phyloP scores from a whole-genome alignment of 1,139 yeast genomes.

The Komagataea norvegica region DNA sequence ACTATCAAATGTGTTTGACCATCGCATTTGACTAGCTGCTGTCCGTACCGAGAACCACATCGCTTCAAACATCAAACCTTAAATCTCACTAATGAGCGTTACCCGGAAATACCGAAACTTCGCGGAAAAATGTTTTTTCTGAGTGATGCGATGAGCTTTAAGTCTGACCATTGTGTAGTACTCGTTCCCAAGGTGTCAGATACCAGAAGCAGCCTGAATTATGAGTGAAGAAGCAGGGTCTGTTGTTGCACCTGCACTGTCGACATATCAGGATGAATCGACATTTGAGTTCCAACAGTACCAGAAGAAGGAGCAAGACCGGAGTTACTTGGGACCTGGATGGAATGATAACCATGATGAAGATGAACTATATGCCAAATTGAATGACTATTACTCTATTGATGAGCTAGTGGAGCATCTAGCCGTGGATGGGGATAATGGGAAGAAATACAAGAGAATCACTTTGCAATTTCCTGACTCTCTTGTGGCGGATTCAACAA shows the following conservation, averaged over 20 bases:
- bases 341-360: constrained; percentile 26
- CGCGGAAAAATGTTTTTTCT: too few relatives aligned
- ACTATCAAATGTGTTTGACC: too few relatives aligned
- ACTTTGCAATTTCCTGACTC: constrained; percentile 91
- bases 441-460: constrained; percentile 40
- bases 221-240: constrained; percentile 7
- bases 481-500: constrained; percentile 72
- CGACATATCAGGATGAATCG: constrained; percentile 54
- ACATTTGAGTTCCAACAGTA: constrained; percentile 43
- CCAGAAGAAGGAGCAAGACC: constrained; percentile 30
- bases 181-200: not conserved
- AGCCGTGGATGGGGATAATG: constrained; percentile 28
- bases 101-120: too few relatives aligned
- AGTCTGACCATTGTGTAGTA: not conserved
- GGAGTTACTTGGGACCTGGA: constrained; percentile 33
- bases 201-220: not conserved
- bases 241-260: constrained; percentile 52
- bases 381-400: constrained; percentile 49
- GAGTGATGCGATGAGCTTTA: too few relatives aligned
- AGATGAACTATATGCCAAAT: constrained; percentile 30
- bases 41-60: too few relatives aligned
- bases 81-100: too few relatives aligned
- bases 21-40: too few relatives aligned
- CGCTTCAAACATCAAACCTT: too few relatives aligned
- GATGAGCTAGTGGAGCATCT: constrained; percentile 41